Evolutionary conservation across 352 stramenopile species (phyloP), one percentile per base, ranked within the genome.

Genomic region (Vaucheria bursata): DNA sequence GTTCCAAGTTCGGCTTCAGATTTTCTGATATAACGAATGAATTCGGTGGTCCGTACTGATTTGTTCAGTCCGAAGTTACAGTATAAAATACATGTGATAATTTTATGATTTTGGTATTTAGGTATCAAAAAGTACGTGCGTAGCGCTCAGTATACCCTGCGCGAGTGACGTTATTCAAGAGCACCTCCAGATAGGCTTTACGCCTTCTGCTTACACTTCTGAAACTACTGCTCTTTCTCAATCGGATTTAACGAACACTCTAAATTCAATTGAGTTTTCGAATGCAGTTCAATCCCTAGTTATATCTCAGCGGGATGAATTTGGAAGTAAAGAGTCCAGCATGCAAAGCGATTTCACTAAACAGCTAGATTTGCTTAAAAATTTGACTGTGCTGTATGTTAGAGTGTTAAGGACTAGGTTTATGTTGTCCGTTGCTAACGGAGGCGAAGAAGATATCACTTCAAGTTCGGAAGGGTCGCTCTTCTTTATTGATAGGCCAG

Each of bases 371-470:
- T 29, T 65, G 33, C 75, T 85, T 2, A 29, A 37, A 32, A 77
- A 68, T 0, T 83, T 85, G 8, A 36, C 53, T 3, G 79, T 85
- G 8, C 32, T 81, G 29, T 84, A 83, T 29, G 79, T 85, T 70
- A 76, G 45, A 29, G 49, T 53, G 49, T 37, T 85, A 18, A 39
- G 75, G 25, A 77, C 36, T 25, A 50, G 79, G 8, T 85, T 85
- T 29, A 73, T 83, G 59, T 69, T 75, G 31, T n/a, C 35, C n/a
- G 74, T 31, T 25, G 69, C 33, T 25, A 31, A 71, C 32, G 72
- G 72, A 6, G 76, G 31, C 12, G 79, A 84, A 45, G 79, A 85
- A 67, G 79, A 83, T 53, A 75, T 85, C 7, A 83, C 69, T 8
- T 59, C 70, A 35, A 70, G 75, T 12, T 35, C 70, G 69, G 76